Conservation (phyloP, 805 yeast genomes). For the Vanderwaltozyma yarrowii region DNA sequence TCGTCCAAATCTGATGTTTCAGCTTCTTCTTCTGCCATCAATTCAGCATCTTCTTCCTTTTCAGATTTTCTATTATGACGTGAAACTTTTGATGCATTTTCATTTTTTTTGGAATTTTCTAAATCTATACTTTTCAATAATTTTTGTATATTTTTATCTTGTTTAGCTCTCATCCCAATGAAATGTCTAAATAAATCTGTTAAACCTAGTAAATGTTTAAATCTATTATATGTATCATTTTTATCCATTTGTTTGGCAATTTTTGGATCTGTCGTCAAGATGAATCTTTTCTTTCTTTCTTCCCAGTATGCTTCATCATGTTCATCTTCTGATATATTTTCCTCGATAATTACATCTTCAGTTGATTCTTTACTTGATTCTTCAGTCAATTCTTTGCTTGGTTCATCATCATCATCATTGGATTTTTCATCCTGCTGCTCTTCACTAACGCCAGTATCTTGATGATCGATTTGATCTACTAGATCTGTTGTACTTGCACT, state of each 20-base stretch:
- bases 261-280: conserved; percentile 46
- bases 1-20: conserved; percentile 38
- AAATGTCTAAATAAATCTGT: conserved; percentile 85
- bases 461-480: too few species aligned
- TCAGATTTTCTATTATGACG: conserved; percentile 77
- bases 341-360: neutral
- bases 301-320: conserved; percentile 7
- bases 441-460: neutral
- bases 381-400: neutral
- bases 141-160: conserved; percentile 61
- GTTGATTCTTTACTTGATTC: too few species aligned
- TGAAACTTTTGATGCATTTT: conserved; percentile 15
- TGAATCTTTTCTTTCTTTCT: conserved; percentile 38
- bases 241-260: conserved; percentile 43
- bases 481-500: too few species aligned
- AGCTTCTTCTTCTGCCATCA: conserved; percentile 69
- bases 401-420: neutral
- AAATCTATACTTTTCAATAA: conserved; percentile 45
- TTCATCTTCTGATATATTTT: neutral
- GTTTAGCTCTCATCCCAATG: conserved; percentile 69
- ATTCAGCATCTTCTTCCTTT: conserved; percentile 91
- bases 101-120: conserved; percentile 33
- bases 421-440: neutral
- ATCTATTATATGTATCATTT: conserved; percentile 67
- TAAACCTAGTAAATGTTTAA: conserved; percentile 67